Evolutionary conservation across 2,329 filamentous ascomycete species (phyloP).

Genomic region (Massarina eburnea): DNA sequence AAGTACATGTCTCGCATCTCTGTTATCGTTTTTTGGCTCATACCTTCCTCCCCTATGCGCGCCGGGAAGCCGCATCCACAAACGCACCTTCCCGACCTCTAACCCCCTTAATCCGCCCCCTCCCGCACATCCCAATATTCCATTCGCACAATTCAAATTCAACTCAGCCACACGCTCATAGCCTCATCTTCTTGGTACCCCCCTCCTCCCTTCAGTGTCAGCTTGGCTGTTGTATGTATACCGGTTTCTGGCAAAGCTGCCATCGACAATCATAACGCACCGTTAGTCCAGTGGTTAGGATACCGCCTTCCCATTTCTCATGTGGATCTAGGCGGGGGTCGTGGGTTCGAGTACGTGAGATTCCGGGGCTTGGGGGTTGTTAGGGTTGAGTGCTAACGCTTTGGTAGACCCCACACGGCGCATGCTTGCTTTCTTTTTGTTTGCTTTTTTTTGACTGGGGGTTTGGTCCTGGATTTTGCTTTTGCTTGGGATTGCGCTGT

Average conservation of each 20-base stretch:
- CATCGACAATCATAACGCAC: constrained; percentile 18
- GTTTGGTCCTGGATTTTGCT: not conserved
- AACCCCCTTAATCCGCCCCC: not conserved
- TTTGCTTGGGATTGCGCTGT: no score
- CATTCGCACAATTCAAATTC: not conserved
- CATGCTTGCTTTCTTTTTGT: constrained; percentile 15
- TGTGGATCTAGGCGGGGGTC: constrained; percentile 25
- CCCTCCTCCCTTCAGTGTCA: no score
- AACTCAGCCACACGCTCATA: not conserved
- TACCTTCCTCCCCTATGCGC: constrained; percentile 6
- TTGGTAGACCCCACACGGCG: constrained; percentile 19
- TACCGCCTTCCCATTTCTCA: constrained; percentile 41
- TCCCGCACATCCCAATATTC: not conserved
- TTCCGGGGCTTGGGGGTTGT: not conserved
- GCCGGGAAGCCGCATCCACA: constrained; percentile 14
- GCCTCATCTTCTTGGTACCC: no score
- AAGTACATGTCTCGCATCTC: no score
- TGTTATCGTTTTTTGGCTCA: no score
- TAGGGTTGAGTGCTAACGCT: not conserved
- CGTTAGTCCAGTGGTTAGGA: constrained; percentile 44
- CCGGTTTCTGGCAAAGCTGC: not conserved
- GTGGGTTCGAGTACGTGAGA: constrained; percentile 30
- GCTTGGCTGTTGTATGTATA: no score
- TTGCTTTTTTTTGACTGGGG: constrained; percentile 5
- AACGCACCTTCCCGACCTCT: constrained; percentile 12